Conservation (phyloP, 129 eudicot species). For the Logfia minima region DNA sequence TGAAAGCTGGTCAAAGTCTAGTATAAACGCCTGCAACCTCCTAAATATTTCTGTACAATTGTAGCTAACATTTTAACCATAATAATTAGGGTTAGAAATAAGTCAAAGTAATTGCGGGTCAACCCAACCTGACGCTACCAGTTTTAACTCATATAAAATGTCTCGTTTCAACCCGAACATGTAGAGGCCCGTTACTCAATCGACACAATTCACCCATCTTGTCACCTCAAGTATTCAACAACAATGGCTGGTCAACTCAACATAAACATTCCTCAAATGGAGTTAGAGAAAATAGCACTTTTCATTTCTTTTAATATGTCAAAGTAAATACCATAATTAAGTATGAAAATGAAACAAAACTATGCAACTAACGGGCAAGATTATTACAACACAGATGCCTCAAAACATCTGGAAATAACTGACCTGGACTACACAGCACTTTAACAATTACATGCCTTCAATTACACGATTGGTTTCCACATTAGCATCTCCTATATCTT, state of each 20-base stretch:
- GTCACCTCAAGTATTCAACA: background rate
- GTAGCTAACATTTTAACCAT: background rate
- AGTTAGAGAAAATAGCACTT: slow-evolving; percentile 18
- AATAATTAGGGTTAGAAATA: background rate
- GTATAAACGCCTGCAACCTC: background rate
- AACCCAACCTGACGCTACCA: background rate
- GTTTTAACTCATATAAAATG: background rate
- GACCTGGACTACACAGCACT: slow-evolving; percentile 13
- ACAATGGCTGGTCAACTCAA: background rate
- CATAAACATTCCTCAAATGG: background rate
- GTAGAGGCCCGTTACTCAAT: background rate
- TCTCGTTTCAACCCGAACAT: background rate
- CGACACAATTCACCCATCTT: background rate
- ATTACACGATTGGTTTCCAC: slow-evolving; percentile 16
- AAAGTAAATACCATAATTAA: slow-evolving; percentile 13
- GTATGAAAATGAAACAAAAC: slow-evolving; percentile 24
- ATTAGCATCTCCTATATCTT: slow-evolving; percentile 58
- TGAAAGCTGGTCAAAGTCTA: background rate
- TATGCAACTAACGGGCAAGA: slow-evolving; percentile 1
- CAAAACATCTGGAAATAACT: slow-evolving; percentile 22
- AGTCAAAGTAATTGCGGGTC: background rate
- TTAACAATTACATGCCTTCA: slow-evolving; percentile 14
- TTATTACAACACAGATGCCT: slow-evolving; percentile 23
- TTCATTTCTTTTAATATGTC: slow-evolving; percentile 29
- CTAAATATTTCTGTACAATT: background rate